Base-by-base conservation (phyloP, 495 filamentous ascomycete genomes). In the Aspergillus steynii region DNA sequence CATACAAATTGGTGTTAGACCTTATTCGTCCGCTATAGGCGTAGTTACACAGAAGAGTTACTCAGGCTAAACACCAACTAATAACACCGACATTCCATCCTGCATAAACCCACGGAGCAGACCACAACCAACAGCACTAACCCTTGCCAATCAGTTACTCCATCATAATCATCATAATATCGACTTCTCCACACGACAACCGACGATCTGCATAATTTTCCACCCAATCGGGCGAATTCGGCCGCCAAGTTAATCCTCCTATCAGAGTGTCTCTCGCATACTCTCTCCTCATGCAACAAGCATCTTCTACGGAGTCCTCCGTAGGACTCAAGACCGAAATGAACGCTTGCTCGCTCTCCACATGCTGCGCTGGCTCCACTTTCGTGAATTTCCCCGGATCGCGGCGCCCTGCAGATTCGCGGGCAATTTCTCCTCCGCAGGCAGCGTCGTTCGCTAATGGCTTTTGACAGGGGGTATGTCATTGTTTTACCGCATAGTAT, bases 201-300 rank as follows among this genome's bases (percentile, higher is more conserved):
- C 28, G 28, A 34, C 37, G 51, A 20, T 48, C 54, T 64, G 53
- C 67, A 60, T 58, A 59, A 63, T 69, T 77, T 69, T 70, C 74
- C 73, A 67, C 62, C 70, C 70, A 75, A 72, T 73, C 75, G 69
- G 74, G 58, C 60, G 62, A 70, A 60, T 68, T 26, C 45, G 15
- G 9, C 6, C 27, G 14, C 6, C 26, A 53, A 62, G 50, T 69
- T 68, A 63, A 72, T 66, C 71, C 75, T 73, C 75, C 73, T 76
- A 77, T 74, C 70, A 67, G 61, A 65, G 32, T 45, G 2, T 7
- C 31, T 7, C 49, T 10, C 45, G 26, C 14, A 6, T 47, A 9
- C 57, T 5, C 5, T 25, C 8, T 50, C 1, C 20, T 0, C 48
- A 10, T n/a, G 9, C 48, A 10, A 46, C 42, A 26, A 53, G 29